Evolutionary conservation across 495 filamentous ascomycete genomes (phyloP), one percentile per base, ranked within the genome.

Genomic region (Daldinia childiae): DNA sequence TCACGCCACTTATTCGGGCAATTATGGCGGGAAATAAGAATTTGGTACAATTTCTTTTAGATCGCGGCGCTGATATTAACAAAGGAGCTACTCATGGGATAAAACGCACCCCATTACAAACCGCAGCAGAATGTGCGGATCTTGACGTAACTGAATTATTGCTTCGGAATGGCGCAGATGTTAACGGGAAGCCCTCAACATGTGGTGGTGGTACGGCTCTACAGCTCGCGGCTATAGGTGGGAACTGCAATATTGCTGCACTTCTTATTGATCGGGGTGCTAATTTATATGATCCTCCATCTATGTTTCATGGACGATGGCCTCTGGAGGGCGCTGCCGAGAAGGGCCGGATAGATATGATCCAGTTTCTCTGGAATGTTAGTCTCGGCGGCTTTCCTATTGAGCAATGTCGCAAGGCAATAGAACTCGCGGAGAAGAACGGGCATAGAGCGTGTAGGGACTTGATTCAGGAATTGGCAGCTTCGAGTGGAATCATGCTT

Each of bases 321-420:
- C 78, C 83, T 4, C 66, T 86, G 9, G 77, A 82, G 63, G 79
- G 73, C 9, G 82, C 83, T 1, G 81, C 83, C 1, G 81, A 84
- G 51, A 26, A 80, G 38, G 82, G 82, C 1, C 79, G 83, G 17
- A 48, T 86, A 19, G 83, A 85, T 48, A 84, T 84, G 76, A 72
- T 83, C 1, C 71, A 83, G 30, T 41, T 82, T 45, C 78, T 86
- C 7, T 77, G 83, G 67, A 72, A 82, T 56, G 70, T 45, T 6
- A 68, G 61, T n/a, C 4, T 59, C 19, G 36, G 21, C 7, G 55
- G 64, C 1, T 73, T 73, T 21, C 64, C 65, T 3, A 12, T 27
- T 7, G 60, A 68, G 27, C 64, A 73, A 34, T 73, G 65, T 26
- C 70, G 48, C 1, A 68, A 41, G 34, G 70, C 70, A n/a, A 62